Evolutionary conservation across 768 basidiomycete species (phyloP), one percentile per base, ranked within the genome.

Genomic region (Asterophora lycoperdoides): DNA sequence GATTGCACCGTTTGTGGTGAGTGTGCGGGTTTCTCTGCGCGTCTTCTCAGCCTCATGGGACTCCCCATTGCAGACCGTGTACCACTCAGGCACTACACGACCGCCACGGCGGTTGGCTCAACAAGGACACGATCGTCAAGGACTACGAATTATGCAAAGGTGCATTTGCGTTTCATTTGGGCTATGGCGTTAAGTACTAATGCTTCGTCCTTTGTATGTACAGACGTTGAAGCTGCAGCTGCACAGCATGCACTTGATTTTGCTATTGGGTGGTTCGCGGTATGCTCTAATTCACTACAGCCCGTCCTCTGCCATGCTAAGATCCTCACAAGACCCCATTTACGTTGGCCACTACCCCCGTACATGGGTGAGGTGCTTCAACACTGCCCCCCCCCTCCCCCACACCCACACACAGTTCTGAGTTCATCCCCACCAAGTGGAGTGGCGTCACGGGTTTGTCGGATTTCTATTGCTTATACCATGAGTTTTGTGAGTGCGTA

Each of bases 301-400:
- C 23, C 23, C 23, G 3, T 23, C 23, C 23, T 3, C 23, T 52
- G 59, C 23, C 23, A 46, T 53, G 43, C 29, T 40, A 26, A 34
- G 10, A 8, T 36, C 45, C 38, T 52, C 32, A 59, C 68, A 74
- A 73, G 79, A 84, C 58, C 83, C 83, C 3, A 83, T 87, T 48
- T 85, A 85, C 67, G 79, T 82, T 38, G 86, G 86, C 2, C 64
- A 73, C 36, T 89, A 87, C 64, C 85, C 87, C 56, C 60, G 0
- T 70, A 70, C 41, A 68, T 84, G 48, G 70, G 72, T 38, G 58
- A 68, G 15, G 68, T 77, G 42, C 64, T 80, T 30, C 76, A 77
- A 10, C 70, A 72, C n/a, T n/a, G 36, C 75, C 78, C 13, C n/a
- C n/a, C n/a, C n/a, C n/a, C 37, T 75, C 78, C 13, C n/a, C n/a